Percentiles rank a stretch among this genome's conserved stretches.
phyloP scores from a whole-genome alignment of 2,329 filamentous ascomycete genomes.

The Arthroderma sp. region DNA sequence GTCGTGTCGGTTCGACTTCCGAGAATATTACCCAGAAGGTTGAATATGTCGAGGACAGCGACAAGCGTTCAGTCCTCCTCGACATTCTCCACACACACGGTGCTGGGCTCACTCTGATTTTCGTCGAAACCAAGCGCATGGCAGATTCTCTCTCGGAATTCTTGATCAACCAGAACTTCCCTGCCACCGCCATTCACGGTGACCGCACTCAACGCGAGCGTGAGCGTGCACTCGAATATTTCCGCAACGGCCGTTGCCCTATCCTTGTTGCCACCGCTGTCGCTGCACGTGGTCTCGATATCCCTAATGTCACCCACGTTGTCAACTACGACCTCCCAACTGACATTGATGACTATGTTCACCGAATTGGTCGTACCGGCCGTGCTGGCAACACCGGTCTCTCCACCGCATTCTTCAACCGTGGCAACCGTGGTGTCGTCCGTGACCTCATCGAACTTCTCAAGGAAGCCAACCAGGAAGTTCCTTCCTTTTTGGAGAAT shows the following conservation, averaged over 20 bases:
- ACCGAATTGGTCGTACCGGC: slow-evolving; percentile 98
- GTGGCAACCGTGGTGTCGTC: slow-evolving; percentile 94
- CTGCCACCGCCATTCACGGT: slow-evolving; percentile 94
- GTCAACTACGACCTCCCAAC: slow-evolving; percentile 99
- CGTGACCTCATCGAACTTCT: slow-evolving; percentile 93
- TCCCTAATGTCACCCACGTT: slow-evolving; percentile 91
- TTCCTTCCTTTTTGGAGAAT: slow-evolving; percentile 86
- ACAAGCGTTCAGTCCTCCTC: slow-evolving; percentile 95
- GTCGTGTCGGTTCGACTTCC: slow-evolving; percentile 96
- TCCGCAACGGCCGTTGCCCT: slow-evolving; percentile 88
- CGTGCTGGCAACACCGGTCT: slow-evolving; percentile 99
- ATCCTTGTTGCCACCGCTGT: slow-evolving; percentile 96
- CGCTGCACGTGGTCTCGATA: slow-evolving; percentile 81
- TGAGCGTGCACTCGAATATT: slow-evolving; percentile 94
- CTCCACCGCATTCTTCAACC: slow-evolving; percentile 98
- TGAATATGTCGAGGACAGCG: slow-evolving; percentile 89
- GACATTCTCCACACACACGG: slow-evolving; percentile 90
- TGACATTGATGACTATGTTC: slow-evolving; percentile 97
- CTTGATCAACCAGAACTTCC: slow-evolving; percentile 96
- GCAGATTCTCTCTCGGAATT: slow-evolving; percentile 96
- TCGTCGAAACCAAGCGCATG: slow-evolving; percentile 99
- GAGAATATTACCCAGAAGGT: slow-evolving; percentile 99
- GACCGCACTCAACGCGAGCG: slow-evolving; percentile 97
- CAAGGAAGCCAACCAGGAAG: slow-evolving; percentile 97
- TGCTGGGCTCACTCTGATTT: slow-evolving; percentile 84